Evolutionary conservation across 2,329 filamentous ascomycete species (phyloP).

Genomic region (Aureobasidium sp.): DNA sequence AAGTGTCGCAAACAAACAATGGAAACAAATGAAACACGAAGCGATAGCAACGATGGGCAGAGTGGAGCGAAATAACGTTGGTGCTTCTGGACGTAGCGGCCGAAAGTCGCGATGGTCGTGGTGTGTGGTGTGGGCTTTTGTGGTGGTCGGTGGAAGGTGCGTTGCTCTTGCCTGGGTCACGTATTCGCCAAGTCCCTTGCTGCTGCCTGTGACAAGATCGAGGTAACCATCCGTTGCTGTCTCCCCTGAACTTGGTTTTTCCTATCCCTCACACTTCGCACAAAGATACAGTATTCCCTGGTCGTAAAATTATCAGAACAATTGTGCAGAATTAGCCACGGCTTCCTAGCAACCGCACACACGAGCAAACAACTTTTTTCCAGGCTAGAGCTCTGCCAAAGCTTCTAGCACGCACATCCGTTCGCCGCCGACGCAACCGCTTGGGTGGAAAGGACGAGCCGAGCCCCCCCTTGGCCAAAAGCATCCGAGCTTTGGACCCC

Average conservation of each 20-base stretch:
- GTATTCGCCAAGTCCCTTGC: constrained; percentile 9
- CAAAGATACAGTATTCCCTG: not conserved
- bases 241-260: constrained; percentile 1
- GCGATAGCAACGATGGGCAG: constrained; percentile 4
- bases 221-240: not conserved
- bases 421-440: constrained; percentile 11
- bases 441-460: not conserved
- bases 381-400: constrained; percentile 3
- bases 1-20: constrained; percentile 6
- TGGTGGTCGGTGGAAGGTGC: not conserved
- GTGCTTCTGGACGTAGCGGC: constrained; percentile 5
- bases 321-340: not conserved
- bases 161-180: not conserved
- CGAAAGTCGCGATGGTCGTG: not conserved
- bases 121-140: not conserved
- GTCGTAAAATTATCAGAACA: not conserved
- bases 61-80: constrained; percentile 10
- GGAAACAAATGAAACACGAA: constrained; percentile 2
- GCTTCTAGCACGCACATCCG: constrained; percentile 4
- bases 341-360: not conserved
- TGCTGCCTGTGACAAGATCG: constrained; percentile 7
- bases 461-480: not conserved
- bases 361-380: constrained; percentile 6
- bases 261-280: not conserved
- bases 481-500: constrained; percentile 9